Evolutionary conservation across 345 rosid species (phyloP), one percentile per base, ranked within the genome.

Genomic region (Anastatica hierochuntica): DNA sequence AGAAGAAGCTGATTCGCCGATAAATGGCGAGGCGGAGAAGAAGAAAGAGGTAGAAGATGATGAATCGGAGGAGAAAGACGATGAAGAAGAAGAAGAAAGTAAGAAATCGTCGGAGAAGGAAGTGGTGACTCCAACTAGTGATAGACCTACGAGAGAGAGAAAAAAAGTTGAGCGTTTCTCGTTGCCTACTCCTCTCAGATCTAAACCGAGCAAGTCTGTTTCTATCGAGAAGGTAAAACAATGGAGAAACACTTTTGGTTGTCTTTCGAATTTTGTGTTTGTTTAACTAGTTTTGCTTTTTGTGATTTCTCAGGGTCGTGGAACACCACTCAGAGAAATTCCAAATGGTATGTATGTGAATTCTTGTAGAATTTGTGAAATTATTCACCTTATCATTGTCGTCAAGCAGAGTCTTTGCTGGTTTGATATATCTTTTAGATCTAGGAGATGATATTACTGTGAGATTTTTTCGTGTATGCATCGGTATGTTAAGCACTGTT

Each of bases 121-220:
- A n/a, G n/a, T 75, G 8, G 74, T 73, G 43, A 80, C 83, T 14
- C 84, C 88, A 7, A 40, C 68, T 33, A 85, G 80, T 47, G 86
- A 85, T 5, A 72, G 96, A 59, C 96, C 98, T 9, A 68, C 84
- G 5, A 81, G 98, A 60, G 96, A 92, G 79, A 76, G 94, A 73
- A 92, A 80, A 71, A 47, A 74, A 12, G 98, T 92, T 14, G 96
- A 92, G 60, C 83, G 96, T 55, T 92, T 79, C 76, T 83, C 98
- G 6, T 66, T 64, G 11, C 73, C 97, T 3, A 71, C 83, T 48
- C 69, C 76, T 52, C 62, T 68, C 14, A 75, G 86, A 47, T 52
- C 88, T 17, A 69, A 79, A 4, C 61, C 77, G 3, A 54, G 66
- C 58, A 92, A 85, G 55, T 61, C 82, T 2, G 42, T 92, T 38